Evolutionary conservation across 1,284 basidiomycete genomes (phyloP).

Genomic region (Cerioporus squamosus): DNA sequence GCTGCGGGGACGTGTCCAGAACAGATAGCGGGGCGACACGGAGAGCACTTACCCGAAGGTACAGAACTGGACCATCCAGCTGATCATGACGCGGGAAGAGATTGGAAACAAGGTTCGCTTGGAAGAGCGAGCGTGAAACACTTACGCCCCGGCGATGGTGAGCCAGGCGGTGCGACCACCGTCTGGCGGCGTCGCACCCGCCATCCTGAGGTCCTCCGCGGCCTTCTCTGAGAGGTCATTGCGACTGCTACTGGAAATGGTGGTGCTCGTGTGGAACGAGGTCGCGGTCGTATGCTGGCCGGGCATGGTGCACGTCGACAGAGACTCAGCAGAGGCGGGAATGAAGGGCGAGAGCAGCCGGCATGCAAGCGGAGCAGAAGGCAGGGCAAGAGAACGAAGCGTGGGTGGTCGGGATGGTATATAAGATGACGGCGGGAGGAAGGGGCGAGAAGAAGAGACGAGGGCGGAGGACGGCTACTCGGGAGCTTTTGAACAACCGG

Average conservation of each 20-base stretch:
- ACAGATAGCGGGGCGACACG: neutral
- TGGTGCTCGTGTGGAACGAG: constrained; percentile 10
- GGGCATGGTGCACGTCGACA: neutral
- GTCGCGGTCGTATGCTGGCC: neutral
- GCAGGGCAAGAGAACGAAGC: too few relatives aligned
- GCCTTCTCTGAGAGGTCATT: constrained; percentile 18
- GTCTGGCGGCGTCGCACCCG: constrained; percentile 10
- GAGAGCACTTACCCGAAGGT: constrained; percentile 20
- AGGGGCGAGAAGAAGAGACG: too few relatives aligned
- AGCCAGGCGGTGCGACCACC: constrained; percentile 21
- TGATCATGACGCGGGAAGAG: neutral
- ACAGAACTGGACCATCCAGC: constrained; percentile 26
- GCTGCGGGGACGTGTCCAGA: neutral
- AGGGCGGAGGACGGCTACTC: too few relatives aligned
- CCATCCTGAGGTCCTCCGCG: neutral
- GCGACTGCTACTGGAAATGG: constrained; percentile 16
- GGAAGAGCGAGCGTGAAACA: neutral
- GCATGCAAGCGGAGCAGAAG: neutral
- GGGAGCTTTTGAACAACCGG: too few relatives aligned
- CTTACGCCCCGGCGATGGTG: constrained; percentile 24
- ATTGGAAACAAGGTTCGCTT: neutral
- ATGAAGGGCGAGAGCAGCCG: neutral
- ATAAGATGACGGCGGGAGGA: too few relatives aligned
- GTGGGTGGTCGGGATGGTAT: too few relatives aligned
- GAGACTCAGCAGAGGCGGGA: neutral